Evolutionary conservation across 225 moss, liverwort and hornwort species (phyloP), one percentile per base, ranked within the genome.

Genomic region (Physcomitrium patens): DNA sequence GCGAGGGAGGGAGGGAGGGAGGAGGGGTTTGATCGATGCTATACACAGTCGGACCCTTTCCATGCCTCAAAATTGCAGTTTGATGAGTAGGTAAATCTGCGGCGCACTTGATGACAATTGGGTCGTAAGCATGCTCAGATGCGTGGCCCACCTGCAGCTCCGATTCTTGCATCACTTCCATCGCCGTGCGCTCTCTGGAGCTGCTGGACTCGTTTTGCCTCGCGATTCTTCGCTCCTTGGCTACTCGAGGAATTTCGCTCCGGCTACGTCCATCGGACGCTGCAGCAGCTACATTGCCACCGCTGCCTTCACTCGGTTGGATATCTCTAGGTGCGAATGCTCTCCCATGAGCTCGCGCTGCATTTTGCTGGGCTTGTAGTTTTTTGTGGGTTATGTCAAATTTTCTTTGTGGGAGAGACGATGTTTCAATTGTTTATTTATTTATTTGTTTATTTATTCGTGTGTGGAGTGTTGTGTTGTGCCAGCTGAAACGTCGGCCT

Each of bases 261-360:
- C 53, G 17, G 16, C 12, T 49, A 48, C 23, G 24, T 18, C 5
- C 2, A 10, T 13, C 9, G 12, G 67, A 26, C 43, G 8, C 0
- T 42, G 45, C 52, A 58, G 69, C 78, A 58, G 69, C 78, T 46
- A 24, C 71, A 10, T 56, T n/a, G 31, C 60, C 50, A 13, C 60
- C 24, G 18, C 76, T 76, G 72, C 73, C 45, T 79, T 51, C 51
- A 52, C 63, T 76, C 79, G 76, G 50, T 76, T 23, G 58, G 64
- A 41, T 57, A 64, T 64, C 63, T 69, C 69, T 28, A 72, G 83
- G 83, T 83, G 62, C 56, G 68, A 59, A 56, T 68, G 22, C 67
- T 27, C 19, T 31, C 26, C 65, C 20, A 64, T 59, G 31, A 51
- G 23, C 67, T 9, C 15, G 67, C 11, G 7, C 31, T 67, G n/a